These are phyloP conservation scores for Plectranthus barbatus DNA, from an alignment of 257 asterid species.

Conservation along the genomic window DNA sequence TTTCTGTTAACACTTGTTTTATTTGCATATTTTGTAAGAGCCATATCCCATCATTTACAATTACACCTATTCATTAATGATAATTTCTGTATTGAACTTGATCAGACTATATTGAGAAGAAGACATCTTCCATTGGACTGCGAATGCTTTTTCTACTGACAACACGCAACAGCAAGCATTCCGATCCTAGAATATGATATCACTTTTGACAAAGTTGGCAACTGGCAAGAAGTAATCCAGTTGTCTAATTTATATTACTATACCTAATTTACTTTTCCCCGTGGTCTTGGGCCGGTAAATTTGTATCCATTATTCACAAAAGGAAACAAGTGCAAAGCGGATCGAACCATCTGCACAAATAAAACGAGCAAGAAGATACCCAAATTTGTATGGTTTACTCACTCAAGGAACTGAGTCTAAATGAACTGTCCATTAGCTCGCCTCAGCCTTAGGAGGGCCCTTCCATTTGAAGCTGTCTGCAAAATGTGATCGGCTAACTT, in stretches of 20 bases:
- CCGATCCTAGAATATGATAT: neutral
- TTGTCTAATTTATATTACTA: neutral
- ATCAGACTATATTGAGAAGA: constrained; percentile 89
- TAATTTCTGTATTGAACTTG: neutral
- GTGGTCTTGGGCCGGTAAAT: neutral
- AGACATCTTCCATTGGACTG: constrained; percentile 75
- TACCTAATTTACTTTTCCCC: neutral
- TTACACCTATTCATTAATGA: neutral
- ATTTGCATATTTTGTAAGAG: neutral
- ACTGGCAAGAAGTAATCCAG: neutral
- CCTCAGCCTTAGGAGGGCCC: constrained; percentile 64
- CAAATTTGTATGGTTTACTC: constrained; percentile 16
- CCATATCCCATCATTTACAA: neutral
- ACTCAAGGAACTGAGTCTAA: neutral
- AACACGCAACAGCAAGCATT: constrained; percentile 71
- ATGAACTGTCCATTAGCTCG: constrained; percentile 14
- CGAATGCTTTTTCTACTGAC: constrained; percentile 76
- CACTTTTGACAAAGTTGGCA: neutral
- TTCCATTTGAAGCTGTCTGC: constrained; percentile 97
- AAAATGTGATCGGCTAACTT: neutral
- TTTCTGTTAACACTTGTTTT: neutral
- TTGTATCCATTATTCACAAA: neutral
- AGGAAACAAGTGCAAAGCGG: neutral
- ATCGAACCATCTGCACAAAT: neutral
- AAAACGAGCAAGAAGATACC: neutral